phyloP scores from a whole-genome alignment of 2,329 filamentous ascomycete species.

The Cryphonectria carpinicola region DNA sequence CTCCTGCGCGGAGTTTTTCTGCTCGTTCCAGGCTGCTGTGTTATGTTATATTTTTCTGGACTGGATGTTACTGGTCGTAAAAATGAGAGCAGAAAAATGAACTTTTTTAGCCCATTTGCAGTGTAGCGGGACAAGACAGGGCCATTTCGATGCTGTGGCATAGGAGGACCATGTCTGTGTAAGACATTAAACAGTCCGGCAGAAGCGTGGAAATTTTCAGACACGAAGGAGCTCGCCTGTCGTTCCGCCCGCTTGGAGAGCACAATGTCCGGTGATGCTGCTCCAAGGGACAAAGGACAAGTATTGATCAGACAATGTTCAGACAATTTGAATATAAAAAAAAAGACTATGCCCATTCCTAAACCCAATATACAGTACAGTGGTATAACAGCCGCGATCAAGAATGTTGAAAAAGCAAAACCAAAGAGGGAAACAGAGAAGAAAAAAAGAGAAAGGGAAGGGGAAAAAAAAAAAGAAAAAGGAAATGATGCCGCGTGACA shows the following conservation, averaged over 20 bases:
- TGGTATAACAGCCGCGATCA: slow-evolving; percentile 23
- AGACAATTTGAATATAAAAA: not conserved
- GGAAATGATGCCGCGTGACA: slow-evolving; percentile 2
- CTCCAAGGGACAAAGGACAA: not conserved
- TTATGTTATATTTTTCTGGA: no score
- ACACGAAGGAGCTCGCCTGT: not conserved
- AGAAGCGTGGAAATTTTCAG: not conserved
- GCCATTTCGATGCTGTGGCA: slow-evolving; percentile 1
- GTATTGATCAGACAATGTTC: slow-evolving; percentile 10
- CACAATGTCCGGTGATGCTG: not conserved
- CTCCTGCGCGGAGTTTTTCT: no score
- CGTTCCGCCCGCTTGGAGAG: not conserved
- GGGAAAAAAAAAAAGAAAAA: not conserved
- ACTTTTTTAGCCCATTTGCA: no score
- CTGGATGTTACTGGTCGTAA: not conserved
- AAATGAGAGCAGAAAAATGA: not conserved
- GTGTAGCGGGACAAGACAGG: not conserved
- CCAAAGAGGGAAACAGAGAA: no score
- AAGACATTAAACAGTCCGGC: not conserved
- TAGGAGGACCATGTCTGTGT: not conserved
- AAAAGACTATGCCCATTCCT: slow-evolving; percentile 20
- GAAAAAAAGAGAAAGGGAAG: not conserved
- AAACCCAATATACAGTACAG: slow-evolving; percentile 23
- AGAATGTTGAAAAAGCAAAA: not conserved
- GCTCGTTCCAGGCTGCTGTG: no score